Evolutionary conservation across 805 yeast species (phyloP).

Genomic region (Candida endomychidarum): DNA sequence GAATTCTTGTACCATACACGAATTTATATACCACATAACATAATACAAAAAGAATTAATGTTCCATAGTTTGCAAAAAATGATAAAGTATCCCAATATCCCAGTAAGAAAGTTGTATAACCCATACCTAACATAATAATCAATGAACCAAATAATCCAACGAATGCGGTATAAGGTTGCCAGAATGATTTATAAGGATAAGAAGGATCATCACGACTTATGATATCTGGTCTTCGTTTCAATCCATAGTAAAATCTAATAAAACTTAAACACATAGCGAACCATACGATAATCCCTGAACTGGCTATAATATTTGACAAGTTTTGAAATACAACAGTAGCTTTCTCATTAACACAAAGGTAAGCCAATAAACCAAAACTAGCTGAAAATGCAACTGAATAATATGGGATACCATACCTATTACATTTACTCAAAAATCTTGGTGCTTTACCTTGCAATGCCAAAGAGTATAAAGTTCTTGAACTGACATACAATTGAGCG

Average conservation of each 20-base stretch:
- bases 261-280: conserved; percentile 66
- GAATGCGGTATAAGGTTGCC: conserved; percentile 68
- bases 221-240: conserved; percentile 61
- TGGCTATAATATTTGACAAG: conserved; percentile 64
- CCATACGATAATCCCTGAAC: conserved; percentile 81
- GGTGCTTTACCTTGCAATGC: conserved; percentile 61
- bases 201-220: conserved; percentile 60
- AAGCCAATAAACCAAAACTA: conserved; percentile 59
- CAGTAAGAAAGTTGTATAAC: conserved; percentile 58
- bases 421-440: conserved; percentile 55
- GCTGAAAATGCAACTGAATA: conserved; percentile 66
- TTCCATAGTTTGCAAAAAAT: conserved; percentile 66
- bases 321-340: conserved; percentile 67
- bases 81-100: conserved; percentile 60
- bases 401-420: conserved; percentile 69
- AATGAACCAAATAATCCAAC: conserved; percentile 58
- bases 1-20: conserved; percentile 61
- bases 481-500: conserved; percentile 44
- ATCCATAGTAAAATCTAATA: conserved; percentile 62
- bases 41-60: conserved; percentile 51
- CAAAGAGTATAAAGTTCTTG: conserved; percentile 43
- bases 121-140: conserved; percentile 54
- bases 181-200: conserved; percentile 68
- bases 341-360: conserved; percentile 53
- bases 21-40: conserved; percentile 57